Evolutionary conservation across 2,329 filamentous ascomycete species (phyloP).

Genomic region (Dothistroma pini): DNA sequence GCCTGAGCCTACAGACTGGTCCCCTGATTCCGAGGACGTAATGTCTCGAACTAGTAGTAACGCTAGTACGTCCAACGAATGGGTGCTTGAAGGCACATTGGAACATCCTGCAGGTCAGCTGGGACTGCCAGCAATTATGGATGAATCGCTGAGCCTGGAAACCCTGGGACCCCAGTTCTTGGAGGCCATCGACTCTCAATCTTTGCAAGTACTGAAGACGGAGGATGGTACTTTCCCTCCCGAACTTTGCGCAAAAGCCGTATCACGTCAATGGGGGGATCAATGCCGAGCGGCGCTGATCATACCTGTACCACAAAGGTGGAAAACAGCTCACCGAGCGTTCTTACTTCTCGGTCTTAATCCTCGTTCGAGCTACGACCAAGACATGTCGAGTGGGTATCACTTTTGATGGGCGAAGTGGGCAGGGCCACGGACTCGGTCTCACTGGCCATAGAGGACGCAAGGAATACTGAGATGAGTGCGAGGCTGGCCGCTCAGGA

Average conservation of each 20-base stretch:
- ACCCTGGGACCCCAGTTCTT: slow-evolving; percentile 14
- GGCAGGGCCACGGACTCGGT: no score
- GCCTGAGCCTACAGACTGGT: not conserved
- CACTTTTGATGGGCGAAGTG: no score
- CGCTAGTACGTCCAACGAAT: not conserved
- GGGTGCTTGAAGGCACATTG: slow-evolving; percentile 8
- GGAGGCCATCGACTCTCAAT: slow-evolving; percentile 25
- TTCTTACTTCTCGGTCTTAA: slow-evolving; percentile 33
- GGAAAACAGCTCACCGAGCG: slow-evolving; percentile 4
- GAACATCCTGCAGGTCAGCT: not conserved
- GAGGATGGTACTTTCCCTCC: not conserved
- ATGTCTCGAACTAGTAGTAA: slow-evolving; percentile 3
- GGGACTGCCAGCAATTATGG: slow-evolving; percentile 5
- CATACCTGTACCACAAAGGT: slow-evolving; percentile 28
- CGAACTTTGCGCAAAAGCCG: not conserved
- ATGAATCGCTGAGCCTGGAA: slow-evolving; percentile 1
- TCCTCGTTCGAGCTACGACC: slow-evolving; percentile 34
- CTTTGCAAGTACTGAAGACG: slow-evolving; percentile 20
- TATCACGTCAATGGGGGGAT: slow-evolving; percentile 21
- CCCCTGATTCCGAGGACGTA: not conserved
- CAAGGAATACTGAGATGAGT: no score
- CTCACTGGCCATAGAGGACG: no score
- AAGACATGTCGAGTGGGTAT: no score
- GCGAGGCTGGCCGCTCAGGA: no score
- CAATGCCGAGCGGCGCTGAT: slow-evolving; percentile 32